Conservation (phyloP, 2,329 filamentous ascomycete genomes). For the Phyllosticta capitalensis region DNA sequence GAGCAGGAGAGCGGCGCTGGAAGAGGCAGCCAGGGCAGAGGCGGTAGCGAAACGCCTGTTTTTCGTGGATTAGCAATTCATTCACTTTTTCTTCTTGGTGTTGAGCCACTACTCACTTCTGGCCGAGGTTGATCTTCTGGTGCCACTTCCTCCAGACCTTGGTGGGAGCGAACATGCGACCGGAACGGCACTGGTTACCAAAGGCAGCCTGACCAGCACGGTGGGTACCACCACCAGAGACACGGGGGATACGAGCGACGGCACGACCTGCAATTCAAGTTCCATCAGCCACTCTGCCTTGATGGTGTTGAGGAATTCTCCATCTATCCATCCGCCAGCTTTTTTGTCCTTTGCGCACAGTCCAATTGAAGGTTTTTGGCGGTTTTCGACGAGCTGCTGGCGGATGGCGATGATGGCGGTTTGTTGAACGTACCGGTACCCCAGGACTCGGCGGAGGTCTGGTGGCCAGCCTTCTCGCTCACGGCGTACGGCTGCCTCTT, state of each 20-base stretch:
- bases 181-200: constrained; percentile 99
- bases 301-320: neutral
- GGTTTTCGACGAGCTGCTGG: constrained; percentile 15
- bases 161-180: constrained; percentile 99
- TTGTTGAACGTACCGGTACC: constrained; percentile 72
- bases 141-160: constrained; percentile 99
- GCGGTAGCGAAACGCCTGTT: constrained; percentile 88
- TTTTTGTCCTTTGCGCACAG: constrained; percentile 5
- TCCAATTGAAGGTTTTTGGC: constrained; percentile 8
- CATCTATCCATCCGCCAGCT: neutral
- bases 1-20: constrained; percentile 86
- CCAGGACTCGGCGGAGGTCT: constrained; percentile 99
- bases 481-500: constrained; percentile 99
- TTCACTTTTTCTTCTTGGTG: constrained; percentile 12
- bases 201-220: constrained; percentile 99
- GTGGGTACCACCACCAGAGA: constrained; percentile 99
- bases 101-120: constrained; percentile 62
- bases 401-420: constrained; percentile 12
- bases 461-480: constrained; percentile 99
- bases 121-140: constrained; percentile 98
- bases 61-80: constrained; percentile 17
- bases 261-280: constrained; percentile 64
- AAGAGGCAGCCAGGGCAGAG: constrained; percentile 93
- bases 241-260: constrained; percentile 99
- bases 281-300: constrained; percentile 1